These are phyloP conservation scores for Xylaria sp. DNA, from an alignment of 2,329 filamentous ascomycete species.

Conservation along the genomic window DNA sequence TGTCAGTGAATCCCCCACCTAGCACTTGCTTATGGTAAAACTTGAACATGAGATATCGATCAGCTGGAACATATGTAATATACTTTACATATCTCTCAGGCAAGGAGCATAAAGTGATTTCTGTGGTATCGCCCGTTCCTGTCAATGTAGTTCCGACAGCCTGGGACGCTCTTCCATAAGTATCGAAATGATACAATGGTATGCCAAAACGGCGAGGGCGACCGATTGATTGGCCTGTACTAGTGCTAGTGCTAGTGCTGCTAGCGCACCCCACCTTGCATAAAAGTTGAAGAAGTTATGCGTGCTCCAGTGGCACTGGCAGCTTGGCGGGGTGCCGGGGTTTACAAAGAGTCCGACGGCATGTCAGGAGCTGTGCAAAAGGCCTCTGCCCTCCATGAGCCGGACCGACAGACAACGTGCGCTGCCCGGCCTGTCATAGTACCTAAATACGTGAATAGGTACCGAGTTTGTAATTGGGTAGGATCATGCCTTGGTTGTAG, in stretches of 20 bases:
- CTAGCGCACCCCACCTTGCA: not conserved
- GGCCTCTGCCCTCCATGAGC: not conserved
- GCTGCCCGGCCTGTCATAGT: not conserved
- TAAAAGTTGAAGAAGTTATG: not conserved
- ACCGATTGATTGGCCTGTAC: not conserved
- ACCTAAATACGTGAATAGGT: not conserved
- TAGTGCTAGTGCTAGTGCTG: not conserved
- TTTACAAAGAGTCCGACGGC: constrained; percentile 38
- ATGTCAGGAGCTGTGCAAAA: constrained; percentile 11
- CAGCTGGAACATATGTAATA: not conserved
- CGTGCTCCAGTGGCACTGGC: not conserved
- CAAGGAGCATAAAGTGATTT: not conserved
- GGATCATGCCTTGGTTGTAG: not conserved
- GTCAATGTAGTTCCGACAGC: constrained; percentile 26
- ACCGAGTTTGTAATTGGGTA: not conserved
- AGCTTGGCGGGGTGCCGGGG: constrained; percentile 34
- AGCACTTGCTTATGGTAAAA: too few relatives aligned
- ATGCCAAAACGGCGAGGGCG: not conserved
- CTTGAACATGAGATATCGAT: not conserved
- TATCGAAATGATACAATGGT: not conserved
- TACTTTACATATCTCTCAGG: too few relatives aligned
- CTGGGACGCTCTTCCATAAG: constrained; percentile 7
- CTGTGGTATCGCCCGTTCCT: constrained; percentile 7
- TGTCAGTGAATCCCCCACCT: too few relatives aligned
- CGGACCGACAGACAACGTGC: not conserved